Percentiles rank a stretch among this genome's conserved stretches.
These are phyloP conservation scores for Cephalotrichum gorgonifer DNA, from an alignment of 2,329 filamentous ascomycete genomes.

Conservation along the genomic window DNA sequence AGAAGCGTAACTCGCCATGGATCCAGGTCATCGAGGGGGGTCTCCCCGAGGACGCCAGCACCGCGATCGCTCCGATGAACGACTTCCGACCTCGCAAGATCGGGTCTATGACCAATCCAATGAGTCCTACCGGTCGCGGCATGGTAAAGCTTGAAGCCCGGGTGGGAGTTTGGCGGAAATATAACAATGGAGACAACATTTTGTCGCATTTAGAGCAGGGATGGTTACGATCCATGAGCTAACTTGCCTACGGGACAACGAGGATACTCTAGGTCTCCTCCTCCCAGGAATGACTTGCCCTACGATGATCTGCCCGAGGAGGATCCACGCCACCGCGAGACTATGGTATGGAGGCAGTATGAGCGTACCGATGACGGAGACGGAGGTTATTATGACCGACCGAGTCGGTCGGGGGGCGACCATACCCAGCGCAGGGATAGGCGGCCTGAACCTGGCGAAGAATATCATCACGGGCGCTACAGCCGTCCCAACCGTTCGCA, in stretches of 20 bases:
- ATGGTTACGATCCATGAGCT: conserved; percentile 17
- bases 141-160: conserved; percentile 29
- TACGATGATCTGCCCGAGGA: conserved; percentile 19
- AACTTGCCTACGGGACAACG: conserved; percentile 33
- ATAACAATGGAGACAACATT: neutral
- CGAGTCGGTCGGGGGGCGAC: conserved; percentile 4
- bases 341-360: conserved; percentile 7
- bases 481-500: conserved; percentile 9
- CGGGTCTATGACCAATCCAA: conserved; percentile 17
- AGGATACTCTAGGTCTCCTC: conserved; percentile 32
- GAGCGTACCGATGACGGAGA: conserved; percentile 9
- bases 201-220: neutral
- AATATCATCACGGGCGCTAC: conserved; percentile 7
- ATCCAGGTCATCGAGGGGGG: neutral
- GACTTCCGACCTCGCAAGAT: conserved; percentile 6
- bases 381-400: conserved; percentile 5
- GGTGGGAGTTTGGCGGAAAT: conserved; percentile 3
- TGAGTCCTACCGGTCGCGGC: conserved; percentile 35
- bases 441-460: conserved; percentile 8
- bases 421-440: conserved; percentile 7
- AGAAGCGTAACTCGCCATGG: neutral
- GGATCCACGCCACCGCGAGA: conserved; percentile 13
- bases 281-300: conserved; percentile 22
- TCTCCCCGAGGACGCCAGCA: neutral
- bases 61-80: neutral